Base-by-base conservation (phyloP, 805 yeast genomes). In the Candida endomychidarum region DNA sequence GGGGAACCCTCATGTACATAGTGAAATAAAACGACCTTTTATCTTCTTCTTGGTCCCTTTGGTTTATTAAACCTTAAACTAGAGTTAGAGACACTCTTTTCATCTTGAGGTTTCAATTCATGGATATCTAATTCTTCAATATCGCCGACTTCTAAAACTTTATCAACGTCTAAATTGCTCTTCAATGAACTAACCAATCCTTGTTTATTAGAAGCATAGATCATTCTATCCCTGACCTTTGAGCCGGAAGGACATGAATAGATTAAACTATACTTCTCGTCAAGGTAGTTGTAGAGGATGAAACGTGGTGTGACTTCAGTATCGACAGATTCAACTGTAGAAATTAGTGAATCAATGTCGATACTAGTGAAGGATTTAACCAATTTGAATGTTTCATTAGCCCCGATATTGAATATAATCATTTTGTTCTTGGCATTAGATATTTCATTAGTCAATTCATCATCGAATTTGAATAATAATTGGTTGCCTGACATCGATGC, bases 241-340 rank as follows among this genome's bases (percentile, higher is more conserved):
- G 96, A 83, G 1, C 90, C 89, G 0, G 95, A 80, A 3, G 99
- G 98, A 60, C 96, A 90, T 6, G 91, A 74, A 57, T 87, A 87
- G 22, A 90, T 77, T 58, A 91, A 89, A 23, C 77, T 77, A 26
- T 53, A 51, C 32, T 68, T 60, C 2, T 57, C 62, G 6, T 48
- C 50, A 2, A 63, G 62, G 45, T 67, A 67, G 35, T 67, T 72
- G 55, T 74, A 75, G 18, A 86, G 48, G 21, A 78, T 77, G 57
- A 80, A 89, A 25, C 53, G 53, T 64, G 86, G 61, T 2, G 47
- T 21, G 1, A 62, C 46, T 11, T 65, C 70, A 6, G 43, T 33
- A 28, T 31, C 39, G 10, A 23, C 22, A 8, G 42, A 33, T 33
- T 40, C 40, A 28, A 63, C 48, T 2, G 57, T 43, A 0, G 33